Percentiles rank a stretch among this genome's conserved stretches.
Evolutionary conservation across 176 grass and related monocot species (phyloP).

Genomic region (Cenchrus americanus): DNA sequence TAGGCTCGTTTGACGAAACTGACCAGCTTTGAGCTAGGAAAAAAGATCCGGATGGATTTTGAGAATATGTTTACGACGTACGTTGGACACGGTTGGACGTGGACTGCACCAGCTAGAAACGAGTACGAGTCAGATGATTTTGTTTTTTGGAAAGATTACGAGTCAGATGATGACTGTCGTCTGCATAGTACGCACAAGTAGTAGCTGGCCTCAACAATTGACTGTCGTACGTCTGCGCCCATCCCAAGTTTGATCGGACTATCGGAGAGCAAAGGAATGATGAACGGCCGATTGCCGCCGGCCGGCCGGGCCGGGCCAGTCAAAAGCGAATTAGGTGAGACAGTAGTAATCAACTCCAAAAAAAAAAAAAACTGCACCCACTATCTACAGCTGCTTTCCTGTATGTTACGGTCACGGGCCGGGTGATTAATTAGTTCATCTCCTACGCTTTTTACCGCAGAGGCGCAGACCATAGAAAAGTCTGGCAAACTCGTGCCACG

Average conservation of each 20-base stretch:
- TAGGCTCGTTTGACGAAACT: neutral
- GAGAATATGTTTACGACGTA: too few relatives aligned
- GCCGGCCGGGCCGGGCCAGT: neutral
- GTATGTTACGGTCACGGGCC: constrained; percentile 18
- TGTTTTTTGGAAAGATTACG: too few relatives aligned
- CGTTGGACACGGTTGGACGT: neutral
- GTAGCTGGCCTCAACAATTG: neutral
- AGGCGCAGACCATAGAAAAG: neutral
- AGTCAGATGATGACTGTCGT: neutral
- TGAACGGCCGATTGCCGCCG: too few relatives aligned
- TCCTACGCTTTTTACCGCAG: neutral
- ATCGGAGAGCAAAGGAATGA: too few relatives aligned
- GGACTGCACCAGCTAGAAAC: neutral
- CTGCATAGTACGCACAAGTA: too few relatives aligned
- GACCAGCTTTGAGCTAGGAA: neutral
- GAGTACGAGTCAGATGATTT: neutral
- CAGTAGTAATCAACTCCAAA: neutral
- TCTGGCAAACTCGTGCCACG: neutral
- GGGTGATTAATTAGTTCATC: neutral
- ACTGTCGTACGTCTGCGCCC: neutral
- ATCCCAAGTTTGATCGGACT: neutral
- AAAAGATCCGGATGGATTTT: neutral
- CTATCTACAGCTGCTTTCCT: too few relatives aligned
- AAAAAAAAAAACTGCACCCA: neutral
- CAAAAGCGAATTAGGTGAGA: constrained; percentile 33